A percentile compares a stretch with the other conserved stretches of the same genome.
Conservation (phyloP, 805 yeast genomes). For the Deakozyma indianensis region DNA sequence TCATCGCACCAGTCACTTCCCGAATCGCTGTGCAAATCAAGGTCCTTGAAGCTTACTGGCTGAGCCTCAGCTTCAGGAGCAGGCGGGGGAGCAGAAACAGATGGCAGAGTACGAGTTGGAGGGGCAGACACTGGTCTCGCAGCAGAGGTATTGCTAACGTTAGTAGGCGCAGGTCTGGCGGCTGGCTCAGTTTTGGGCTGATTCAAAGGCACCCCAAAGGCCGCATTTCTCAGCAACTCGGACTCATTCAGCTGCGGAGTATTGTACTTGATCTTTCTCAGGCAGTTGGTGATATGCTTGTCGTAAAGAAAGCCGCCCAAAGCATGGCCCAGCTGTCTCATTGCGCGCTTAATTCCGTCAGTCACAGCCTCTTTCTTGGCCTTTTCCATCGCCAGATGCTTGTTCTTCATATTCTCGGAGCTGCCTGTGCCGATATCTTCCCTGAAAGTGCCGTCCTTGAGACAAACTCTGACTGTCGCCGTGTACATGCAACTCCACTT, state of each 20-base stretch:
- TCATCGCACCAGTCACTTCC: neutral
- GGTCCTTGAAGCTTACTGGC: neutral
- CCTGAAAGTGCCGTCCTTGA: conserved; percentile 60
- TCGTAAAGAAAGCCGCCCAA: conserved; percentile 49
- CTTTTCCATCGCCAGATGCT: conserved; percentile 58
- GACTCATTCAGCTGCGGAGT: neutral
- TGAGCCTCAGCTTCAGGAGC: neutral
- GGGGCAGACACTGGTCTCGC: neutral
- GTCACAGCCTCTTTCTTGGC: conserved; percentile 70
- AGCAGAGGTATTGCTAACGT: neutral
- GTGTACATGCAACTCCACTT: conserved; percentile 20
- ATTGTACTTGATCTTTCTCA: conserved; percentile 25
- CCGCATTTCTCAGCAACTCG: neutral
- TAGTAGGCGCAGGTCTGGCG: neutral
- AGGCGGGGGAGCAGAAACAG: neutral
- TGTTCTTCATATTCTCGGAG: conserved; percentile 32
- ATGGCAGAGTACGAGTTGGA: neutral
- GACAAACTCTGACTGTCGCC: conserved; percentile 39
- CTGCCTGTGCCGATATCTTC: conserved; percentile 60
- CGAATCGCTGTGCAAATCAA: neutral
- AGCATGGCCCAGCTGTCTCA: conserved; percentile 55
- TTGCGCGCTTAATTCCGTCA: conserved; percentile 55
- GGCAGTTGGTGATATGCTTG: conserved; percentile 32
- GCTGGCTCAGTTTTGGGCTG: too few species aligned
- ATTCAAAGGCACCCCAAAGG: too few species aligned